Conservation (phyloP, 805 yeast species). For the Candida fluviatilis region DNA sequence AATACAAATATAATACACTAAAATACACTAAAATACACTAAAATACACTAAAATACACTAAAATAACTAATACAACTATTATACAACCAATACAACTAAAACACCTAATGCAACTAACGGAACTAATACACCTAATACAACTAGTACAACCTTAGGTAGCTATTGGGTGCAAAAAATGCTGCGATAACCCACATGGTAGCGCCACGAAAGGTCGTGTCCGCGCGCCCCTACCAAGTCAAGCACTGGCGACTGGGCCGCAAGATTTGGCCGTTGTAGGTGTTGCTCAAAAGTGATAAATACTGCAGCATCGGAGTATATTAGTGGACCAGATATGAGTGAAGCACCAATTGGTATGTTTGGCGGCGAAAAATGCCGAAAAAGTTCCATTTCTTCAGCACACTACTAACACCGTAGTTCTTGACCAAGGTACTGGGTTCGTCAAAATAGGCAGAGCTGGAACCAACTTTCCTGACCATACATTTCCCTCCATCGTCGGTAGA, state of each 20-base stretch:
- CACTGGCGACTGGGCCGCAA: not conserved
- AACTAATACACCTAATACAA: no score
- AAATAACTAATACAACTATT: no score
- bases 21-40: no score
- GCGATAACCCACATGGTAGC: not conserved
- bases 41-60: no score
- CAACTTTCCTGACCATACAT: conserved; percentile 94
- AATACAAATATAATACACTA: no score
- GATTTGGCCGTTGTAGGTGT: not conserved
- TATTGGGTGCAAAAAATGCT: no score
- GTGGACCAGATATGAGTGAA: conserved; percentile 15
- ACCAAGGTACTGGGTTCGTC: conserved; percentile 98
- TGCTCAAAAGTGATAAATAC: conserved; percentile 3
- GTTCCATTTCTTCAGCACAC: not conserved
- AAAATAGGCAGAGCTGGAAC: conserved; percentile 96
- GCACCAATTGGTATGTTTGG: conserved; percentile 28
- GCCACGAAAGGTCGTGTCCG: not conserved
- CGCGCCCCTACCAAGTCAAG: not conserved
- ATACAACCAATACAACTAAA: no score
- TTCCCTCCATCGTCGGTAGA: conserved; percentile 96
- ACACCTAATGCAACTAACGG: no score
- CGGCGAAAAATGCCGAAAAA: not conserved
- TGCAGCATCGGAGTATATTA: not conserved
- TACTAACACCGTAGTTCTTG: conserved; percentile 58
- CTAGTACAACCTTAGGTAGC: no score